A percentile compares a stretch with the other conserved stretches of the same genome.
phyloP scores from a whole-genome alignment of 2,329 filamentous ascomycete genomes.

The Magnaporthales sp. region DNA sequence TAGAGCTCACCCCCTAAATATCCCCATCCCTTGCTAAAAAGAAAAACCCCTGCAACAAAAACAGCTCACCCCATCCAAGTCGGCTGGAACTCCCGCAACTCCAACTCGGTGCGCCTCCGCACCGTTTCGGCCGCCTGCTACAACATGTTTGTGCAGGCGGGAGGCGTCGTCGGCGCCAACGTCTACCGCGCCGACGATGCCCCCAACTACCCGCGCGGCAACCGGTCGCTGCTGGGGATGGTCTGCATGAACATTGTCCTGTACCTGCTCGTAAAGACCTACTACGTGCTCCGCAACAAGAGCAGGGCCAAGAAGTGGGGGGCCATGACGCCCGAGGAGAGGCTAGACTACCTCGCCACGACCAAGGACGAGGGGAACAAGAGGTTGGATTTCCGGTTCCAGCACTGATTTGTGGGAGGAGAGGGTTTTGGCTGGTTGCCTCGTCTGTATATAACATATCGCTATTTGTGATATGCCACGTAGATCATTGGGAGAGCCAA shows the following conservation, averaged over 20 bases:
- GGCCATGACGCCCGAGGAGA: slow-evolving; percentile 20
- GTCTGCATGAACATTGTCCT: slow-evolving; percentile 21
- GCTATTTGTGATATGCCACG: too few species aligned
- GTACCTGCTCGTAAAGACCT: slow-evolving; percentile 20
- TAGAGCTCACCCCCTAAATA: too few species aligned
- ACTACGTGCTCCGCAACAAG: slow-evolving; percentile 25
- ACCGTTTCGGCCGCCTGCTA: slow-evolving; percentile 57
- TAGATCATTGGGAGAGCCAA: too few species aligned
- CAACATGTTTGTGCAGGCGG: slow-evolving; percentile 42
- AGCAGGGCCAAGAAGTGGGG: slow-evolving; percentile 18
- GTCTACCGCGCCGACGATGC: slow-evolving; percentile 27
- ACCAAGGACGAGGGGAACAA: slow-evolving; percentile 24
- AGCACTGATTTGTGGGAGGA: slow-evolving; percentile 13
- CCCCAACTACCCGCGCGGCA: slow-evolving; percentile 45
- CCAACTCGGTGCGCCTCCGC: slow-evolving; percentile 50
- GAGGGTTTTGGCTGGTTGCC: too few species aligned
- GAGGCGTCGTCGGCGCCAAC: slow-evolving; percentile 31
- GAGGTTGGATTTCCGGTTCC: slow-evolving; percentile 23
- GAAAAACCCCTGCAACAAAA: too few species aligned
- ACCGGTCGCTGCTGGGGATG: slow-evolving; percentile 45
- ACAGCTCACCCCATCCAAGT: slow-evolving; percentile 38
- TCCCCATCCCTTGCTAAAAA: too few species aligned
- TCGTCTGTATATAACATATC: too few species aligned
- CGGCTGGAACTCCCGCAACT: slow-evolving; percentile 44
- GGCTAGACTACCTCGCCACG: slow-evolving; percentile 19